phyloP scores from a whole-genome alignment of 768 basidiomycete species.

The Tephrocybe sp. region DNA sequence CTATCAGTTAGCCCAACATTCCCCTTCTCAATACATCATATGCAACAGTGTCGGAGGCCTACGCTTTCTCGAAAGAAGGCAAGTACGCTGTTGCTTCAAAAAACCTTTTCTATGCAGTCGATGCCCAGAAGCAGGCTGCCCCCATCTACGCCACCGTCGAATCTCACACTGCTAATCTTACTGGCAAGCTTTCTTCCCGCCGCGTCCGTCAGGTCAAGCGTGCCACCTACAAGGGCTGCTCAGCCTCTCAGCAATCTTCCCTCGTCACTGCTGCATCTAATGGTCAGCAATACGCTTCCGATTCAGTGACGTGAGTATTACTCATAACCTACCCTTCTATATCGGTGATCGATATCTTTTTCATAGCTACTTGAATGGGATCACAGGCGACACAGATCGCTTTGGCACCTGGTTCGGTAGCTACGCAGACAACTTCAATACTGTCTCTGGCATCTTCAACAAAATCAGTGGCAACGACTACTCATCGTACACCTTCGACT shows the following conservation, averaged over 20 bases:
- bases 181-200: conserved; percentile 34
- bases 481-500: conserved; percentile 35
- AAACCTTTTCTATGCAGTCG: conserved; percentile 43
- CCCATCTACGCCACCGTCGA: conserved; percentile 34
- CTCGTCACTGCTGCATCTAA: conserved; percentile 39
- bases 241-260: conserved; percentile 30
- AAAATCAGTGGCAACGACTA: conserved; percentile 33
- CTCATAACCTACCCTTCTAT: too few species aligned
- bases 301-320: conserved; percentile 29
- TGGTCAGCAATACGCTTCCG: conserved; percentile 38
- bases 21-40: not conserved
- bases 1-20: not conserved
- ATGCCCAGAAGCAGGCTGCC: conserved; percentile 27
- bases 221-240: conserved; percentile 39
- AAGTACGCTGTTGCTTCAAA: conserved; percentile 39
- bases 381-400: conserved; percentile 39
- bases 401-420: conserved; percentile 54
- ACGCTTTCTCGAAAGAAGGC: too few species aligned
- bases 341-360: too few species aligned
- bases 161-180: conserved; percentile 36
- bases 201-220: conserved; percentile 36
- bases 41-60: conserved; percentile 37
- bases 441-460: conserved; percentile 37
- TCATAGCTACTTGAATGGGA: conserved; percentile 32
- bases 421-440: too few species aligned